phyloP scores from a whole-genome alignment of 176 grass and related monocot species.

The Oryza nivara region DNA sequence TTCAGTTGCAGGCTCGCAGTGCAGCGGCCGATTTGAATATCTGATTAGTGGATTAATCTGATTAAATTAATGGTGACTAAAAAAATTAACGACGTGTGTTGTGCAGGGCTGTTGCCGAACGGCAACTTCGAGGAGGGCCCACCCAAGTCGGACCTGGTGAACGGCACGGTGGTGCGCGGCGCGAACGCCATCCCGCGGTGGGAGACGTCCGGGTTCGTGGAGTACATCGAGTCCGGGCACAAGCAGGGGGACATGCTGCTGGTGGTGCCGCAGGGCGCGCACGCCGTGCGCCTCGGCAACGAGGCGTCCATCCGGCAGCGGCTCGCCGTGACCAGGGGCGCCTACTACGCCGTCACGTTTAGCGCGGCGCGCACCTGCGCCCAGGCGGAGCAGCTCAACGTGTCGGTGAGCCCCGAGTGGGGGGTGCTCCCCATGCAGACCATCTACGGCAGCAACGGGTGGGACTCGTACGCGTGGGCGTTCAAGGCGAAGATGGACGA shows the following conservation, averaged over 20 bases:
- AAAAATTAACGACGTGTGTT: background rate
- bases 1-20: background rate
- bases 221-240: slow-evolving; percentile 94
- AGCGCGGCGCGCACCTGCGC: slow-evolving; percentile 92
- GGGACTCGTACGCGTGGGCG: slow-evolving; percentile 91
- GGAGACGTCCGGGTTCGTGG: slow-evolving; percentile 78
- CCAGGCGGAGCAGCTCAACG: slow-evolving; percentile 76
- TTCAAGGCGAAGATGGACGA: slow-evolving; percentile 67
- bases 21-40: background rate
- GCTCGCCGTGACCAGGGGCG: slow-evolving; percentile 47
- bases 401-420: slow-evolving; percentile 85
- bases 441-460: slow-evolving; percentile 87
- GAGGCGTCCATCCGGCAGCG: slow-evolving; percentile 81
- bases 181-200: slow-evolving; percentile 59
- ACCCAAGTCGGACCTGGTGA: slow-evolving; percentile 53
- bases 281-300: slow-evolving; percentile 88
- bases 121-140: slow-evolving; percentile 87
- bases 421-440: slow-evolving; percentile 84
- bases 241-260: slow-evolving; percentile 98
- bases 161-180: slow-evolving; percentile 70
- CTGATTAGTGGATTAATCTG: background rate
- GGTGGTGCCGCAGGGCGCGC: slow-evolving; percentile 77
- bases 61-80: background rate
- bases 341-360: slow-evolving; percentile 92
- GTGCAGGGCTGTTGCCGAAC: slow-evolving; percentile 77